Evolutionary conservation across 768 basidiomycete genomes (phyloP), one percentile per base, ranked within the genome.

Genomic region (Austroboletus eburneus): DNA sequence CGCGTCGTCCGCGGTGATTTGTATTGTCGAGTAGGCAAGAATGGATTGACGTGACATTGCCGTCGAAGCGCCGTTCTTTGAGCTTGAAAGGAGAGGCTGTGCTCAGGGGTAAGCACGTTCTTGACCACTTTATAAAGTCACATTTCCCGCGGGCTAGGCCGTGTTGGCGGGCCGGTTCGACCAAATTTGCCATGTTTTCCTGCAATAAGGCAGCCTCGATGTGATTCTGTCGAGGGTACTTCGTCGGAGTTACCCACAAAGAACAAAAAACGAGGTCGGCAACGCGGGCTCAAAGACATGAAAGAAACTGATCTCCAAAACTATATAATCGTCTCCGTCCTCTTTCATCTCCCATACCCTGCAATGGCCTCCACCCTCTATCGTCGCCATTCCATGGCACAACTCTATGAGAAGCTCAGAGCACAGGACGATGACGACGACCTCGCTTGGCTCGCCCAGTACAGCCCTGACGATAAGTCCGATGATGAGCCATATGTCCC

Each of bases 1-100:
- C 85, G 39, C 75, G 78, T 45, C 70, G 79, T 51, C 61, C 71
- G 44, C 57, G 61, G 49, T 64, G 46, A 53, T 37, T 39, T 44
- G n/a, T 43, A 22, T 42, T 30, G 45, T 50, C 40, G 48, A 42
- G 49, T 52, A 46, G 33, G 40, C 41, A 53, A 36, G n/a, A 56
- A 51, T 58, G 30, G 29, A 56, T 23, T 45, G 49, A 34, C 38
- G 24, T 49, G 38, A 57, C 38, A 29, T 25, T 46, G 32, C 42
- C 39, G 48, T 59, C n/a, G 52, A 45, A 41, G 17, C 45, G 23
- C 39, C 16, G 25, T 27, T n/a, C 29, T 39, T 44, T 52, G 32
- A 44, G 18, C 7, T 12, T 45, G 33, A 53, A 53, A 53, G 45
- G 48, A 45, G 36, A 21, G 54, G 62, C 55, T 53, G 48, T 58